A percentile compares a stretch with the other conserved stretches of the same genome.
Conservation (phyloP, 805 yeast species). For the Candida chilensis region DNA sequence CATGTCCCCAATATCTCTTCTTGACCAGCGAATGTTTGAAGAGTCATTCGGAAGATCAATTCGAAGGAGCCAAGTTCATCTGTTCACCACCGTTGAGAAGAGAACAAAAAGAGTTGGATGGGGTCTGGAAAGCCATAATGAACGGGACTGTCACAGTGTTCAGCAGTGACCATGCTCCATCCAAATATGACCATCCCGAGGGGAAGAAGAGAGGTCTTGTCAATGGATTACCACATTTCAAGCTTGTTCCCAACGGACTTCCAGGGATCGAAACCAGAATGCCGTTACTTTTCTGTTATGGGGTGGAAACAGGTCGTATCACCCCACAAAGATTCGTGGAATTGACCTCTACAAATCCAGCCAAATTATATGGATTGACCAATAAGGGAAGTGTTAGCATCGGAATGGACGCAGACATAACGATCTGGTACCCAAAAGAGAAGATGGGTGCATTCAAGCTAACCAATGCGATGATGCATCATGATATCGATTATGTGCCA, state of each 20-base stretch:
- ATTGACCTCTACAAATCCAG: conserved; percentile 33
- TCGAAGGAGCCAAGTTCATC: conserved; percentile 38
- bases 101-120: conserved; percentile 23
- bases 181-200: conserved; percentile 24
- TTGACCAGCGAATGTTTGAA: conserved; percentile 27
- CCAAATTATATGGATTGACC: conserved; percentile 32
- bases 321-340: conserved; percentile 33
- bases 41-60: conserved; percentile 15
- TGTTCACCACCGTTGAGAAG: conserved; percentile 43
- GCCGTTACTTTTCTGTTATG: conserved; percentile 32
- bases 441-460: conserved; percentile 13
- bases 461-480: conserved; percentile 19
- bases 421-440: conserved; percentile 35
- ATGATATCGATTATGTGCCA: conserved; percentile 27
- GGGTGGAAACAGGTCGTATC: conserved; percentile 29
- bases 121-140: conserved; percentile 33
- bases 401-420: conserved; percentile 40
- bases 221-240: conserved; percentile 29
- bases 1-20: conserved; percentile 41
- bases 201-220: conserved; percentile 34
- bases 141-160: conserved; percentile 39
- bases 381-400: conserved; percentile 33
- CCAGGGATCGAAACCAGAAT: conserved; percentile 41
- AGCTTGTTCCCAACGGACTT: conserved; percentile 36
- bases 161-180: conserved; percentile 38